phyloP scores from a whole-genome alignment of 108 stramenopile genomes.

The Skeletonema potamos region DNA sequence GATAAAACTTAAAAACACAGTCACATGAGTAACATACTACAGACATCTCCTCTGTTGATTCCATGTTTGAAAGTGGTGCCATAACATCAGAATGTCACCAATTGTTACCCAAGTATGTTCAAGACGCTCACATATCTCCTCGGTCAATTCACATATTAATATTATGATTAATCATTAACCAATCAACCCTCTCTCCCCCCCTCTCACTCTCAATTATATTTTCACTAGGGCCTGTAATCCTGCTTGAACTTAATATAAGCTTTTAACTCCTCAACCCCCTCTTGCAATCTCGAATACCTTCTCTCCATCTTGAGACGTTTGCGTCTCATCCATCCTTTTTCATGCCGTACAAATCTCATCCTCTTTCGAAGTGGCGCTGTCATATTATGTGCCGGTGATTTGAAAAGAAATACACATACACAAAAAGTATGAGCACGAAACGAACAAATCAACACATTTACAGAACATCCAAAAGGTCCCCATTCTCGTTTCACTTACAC shows the following conservation, averaged over 20 bases:
- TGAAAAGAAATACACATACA: neutral
- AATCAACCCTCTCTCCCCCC: neutral
- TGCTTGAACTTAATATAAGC: slow-evolving; percentile 45
- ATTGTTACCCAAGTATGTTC: no score
- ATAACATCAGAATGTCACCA: neutral
- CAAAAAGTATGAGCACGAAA: neutral
- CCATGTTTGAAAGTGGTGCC: no score
- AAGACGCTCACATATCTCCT: no score
- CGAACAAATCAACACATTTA: no score
- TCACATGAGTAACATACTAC: neutral
- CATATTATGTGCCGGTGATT: no score
- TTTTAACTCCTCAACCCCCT: slow-evolving; percentile 42
- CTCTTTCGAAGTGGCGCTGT: slow-evolving; percentile 39
- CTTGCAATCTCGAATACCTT: slow-evolving; percentile 26
- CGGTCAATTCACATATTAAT: no score
- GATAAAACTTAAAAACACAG: neutral
- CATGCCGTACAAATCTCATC: slow-evolving; percentile 27
- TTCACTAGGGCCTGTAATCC: slow-evolving; percentile 11
- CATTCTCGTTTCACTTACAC: slow-evolving; percentile 19
- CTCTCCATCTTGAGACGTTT: slow-evolving; percentile 43
- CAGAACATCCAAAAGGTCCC: no score
- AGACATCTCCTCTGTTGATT: neutral
- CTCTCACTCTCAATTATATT: no score
- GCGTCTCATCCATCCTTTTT: slow-evolving; percentile 46
- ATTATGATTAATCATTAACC: neutral